Percentiles rank a stretch among this genome's conserved stretches.
These are phyloP conservation scores for Ganoderma lucidum DNA, from an alignment of 1,284 basidiomycete genomes.

Conservation along the genomic window DNA sequence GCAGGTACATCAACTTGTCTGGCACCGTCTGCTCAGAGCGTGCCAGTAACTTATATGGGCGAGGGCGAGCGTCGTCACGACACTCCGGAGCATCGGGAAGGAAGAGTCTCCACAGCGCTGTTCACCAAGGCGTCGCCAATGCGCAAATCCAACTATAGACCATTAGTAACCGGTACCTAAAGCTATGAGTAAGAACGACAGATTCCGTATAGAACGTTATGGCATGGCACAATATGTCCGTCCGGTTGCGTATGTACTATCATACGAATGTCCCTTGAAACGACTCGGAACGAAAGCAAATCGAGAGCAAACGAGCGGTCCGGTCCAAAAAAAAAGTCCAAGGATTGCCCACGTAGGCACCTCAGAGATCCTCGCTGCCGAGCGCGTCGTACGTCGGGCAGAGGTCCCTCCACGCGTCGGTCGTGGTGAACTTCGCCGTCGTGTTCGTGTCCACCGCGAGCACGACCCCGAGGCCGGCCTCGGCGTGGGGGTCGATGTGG, in stretches of 20 bases:
- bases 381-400: slow-evolving; percentile 25
- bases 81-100: too few species aligned
- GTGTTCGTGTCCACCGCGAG: slow-evolving; percentile 37
- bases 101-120: too few species aligned
- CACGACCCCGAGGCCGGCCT: slow-evolving; percentile 41
- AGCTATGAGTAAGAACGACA: background rate
- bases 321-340: too few species aligned
- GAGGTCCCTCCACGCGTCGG: slow-evolving; percentile 24
- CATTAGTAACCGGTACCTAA: background rate
- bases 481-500: slow-evolving; percentile 41
- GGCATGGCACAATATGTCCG: background rate
- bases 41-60: too few species aligned
- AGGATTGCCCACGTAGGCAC: background rate
- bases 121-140: background rate
- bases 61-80: too few species aligned
- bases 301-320: too few species aligned
- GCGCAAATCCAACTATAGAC: background rate
- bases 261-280: background rate
- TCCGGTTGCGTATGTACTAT: background rate
- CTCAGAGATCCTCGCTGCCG: slow-evolving; percentile 7
- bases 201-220: background rate
- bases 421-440: slow-evolving; percentile 11
- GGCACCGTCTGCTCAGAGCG: too few species aligned
- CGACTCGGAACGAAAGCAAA: background rate
- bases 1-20: too few species aligned